phyloP scores from a whole-genome alignment of 495 filamentous ascomycete species.

The Penicillium cataractarum region DNA sequence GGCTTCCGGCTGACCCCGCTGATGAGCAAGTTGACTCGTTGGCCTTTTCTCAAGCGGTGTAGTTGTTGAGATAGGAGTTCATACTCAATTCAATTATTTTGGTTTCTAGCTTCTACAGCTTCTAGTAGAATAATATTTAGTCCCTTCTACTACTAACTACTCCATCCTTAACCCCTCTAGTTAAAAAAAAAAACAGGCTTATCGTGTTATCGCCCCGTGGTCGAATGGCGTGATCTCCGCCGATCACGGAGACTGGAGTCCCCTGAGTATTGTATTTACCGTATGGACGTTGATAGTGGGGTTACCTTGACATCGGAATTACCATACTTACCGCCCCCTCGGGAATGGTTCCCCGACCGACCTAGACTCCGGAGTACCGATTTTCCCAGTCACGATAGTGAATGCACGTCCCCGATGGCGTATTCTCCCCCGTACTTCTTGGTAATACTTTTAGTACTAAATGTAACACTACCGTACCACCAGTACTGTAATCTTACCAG shows the following conservation, averaged over 20 bases:
- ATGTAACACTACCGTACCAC: no score
- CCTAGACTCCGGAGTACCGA: slow-evolving; percentile 17
- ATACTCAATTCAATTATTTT: background rate
- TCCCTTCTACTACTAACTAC: background rate
- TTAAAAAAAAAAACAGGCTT: background rate
- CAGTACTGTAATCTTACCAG: slow-evolving; percentile 8
- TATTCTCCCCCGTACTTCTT: no score
- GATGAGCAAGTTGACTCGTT: background rate
- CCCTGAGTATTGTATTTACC: slow-evolving; percentile 1
- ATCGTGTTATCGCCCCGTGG: slow-evolving; percentile 20
- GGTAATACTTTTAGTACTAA: no score
- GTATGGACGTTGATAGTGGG: background rate
- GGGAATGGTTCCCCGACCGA: background rate
- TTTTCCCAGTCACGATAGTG: background rate
- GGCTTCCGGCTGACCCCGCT: slow-evolving; percentile 4
- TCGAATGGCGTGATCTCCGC: slow-evolving; percentile 30
- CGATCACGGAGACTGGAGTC: slow-evolving; percentile 22
- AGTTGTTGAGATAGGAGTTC: background rate
- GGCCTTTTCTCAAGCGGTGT: background rate
- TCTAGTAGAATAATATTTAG: background rate
- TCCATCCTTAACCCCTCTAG: background rate
- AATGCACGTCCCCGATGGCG: background rate
- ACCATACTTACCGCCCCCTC: slow-evolving; percentile 8
- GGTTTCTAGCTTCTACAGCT: background rate
- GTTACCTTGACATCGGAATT: slow-evolving; percentile 3